These are phyloP conservation scores for Leccinum uliginosum DNA, from an alignment of 768 basidiomycete species.

Conservation along the genomic window DNA sequence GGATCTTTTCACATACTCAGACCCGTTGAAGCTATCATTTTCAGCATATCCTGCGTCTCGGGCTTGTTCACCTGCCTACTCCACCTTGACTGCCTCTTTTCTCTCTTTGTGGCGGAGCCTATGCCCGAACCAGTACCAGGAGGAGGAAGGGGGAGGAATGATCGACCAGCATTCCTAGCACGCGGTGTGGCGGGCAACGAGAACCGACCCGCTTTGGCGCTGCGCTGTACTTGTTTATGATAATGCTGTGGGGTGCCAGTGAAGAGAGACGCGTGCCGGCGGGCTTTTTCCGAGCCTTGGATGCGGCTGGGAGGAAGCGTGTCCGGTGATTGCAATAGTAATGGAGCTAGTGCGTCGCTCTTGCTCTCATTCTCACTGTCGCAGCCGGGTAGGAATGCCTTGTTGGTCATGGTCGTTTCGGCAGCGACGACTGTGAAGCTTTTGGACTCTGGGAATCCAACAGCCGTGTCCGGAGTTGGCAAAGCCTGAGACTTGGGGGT, in stretches of 20 bases:
- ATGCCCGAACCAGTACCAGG: neutral
- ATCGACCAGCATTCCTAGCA: neutral
- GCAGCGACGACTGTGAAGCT: neutral
- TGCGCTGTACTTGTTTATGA: slow-evolving; percentile 4
- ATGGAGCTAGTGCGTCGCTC: neutral
- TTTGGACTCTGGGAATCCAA: neutral
- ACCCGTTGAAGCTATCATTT: slow-evolving; percentile 2
- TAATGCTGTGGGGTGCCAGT: neutral
- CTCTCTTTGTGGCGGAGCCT: slow-evolving; percentile 5
- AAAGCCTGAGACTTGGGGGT: neutral
- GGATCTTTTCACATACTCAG: neutral
- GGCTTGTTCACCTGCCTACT: slow-evolving; percentile 15
- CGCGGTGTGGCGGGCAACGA: slow-evolving; percentile 14
- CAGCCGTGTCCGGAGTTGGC: neutral
- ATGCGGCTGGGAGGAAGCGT: neutral
- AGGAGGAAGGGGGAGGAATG: neutral
- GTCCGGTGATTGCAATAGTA: neutral
- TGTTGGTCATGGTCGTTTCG: neutral
- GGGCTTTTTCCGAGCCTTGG: neutral
- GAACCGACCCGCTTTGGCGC: slow-evolving; percentile 8
- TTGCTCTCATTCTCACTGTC: neutral
- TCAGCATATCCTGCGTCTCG: slow-evolving; percentile 23
- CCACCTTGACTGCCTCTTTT: slow-evolving; percentile 16
- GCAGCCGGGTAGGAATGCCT: neutral
- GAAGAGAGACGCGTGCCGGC: slow-evolving; percentile 12